These are phyloP conservation scores for Podosphaera leucotricha DNA, from an alignment of 2,329 filamentous ascomycete genomes.

Conservation along the genomic window DNA sequence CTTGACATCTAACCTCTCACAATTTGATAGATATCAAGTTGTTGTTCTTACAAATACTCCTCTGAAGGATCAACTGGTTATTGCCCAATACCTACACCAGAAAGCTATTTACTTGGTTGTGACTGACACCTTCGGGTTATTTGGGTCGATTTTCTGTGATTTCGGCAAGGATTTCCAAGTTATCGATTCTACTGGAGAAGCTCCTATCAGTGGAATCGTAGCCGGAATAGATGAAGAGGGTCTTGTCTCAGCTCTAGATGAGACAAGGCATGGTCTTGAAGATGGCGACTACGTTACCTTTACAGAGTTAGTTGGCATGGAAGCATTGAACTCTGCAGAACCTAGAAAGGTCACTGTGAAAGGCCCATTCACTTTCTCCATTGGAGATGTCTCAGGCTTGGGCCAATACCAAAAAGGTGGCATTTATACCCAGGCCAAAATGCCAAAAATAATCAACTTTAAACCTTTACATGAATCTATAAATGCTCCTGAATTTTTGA, in stretches of 20 bases:
- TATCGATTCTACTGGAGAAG: slow-evolving; percentile 76
- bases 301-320: slow-evolving; percentile 80
- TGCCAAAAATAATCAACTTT: slow-evolving; percentile 86
- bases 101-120: slow-evolving; percentile 82
- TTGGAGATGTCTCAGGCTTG: slow-evolving; percentile 72
- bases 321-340: slow-evolving; percentile 56
- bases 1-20: slow-evolving; percentile 50
- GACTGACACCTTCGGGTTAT: slow-evolving; percentile 77
- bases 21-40: slow-evolving; percentile 78
- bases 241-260: slow-evolving; percentile 76
- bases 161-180: slow-evolving; percentile 88
- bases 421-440: slow-evolving; percentile 89
- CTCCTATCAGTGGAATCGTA: slow-evolving; percentile 66
- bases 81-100: slow-evolving; percentile 82
- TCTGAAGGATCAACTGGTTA: slow-evolving; percentile 54
- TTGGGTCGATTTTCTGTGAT: slow-evolving; percentile 90
- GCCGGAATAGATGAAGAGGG: slow-evolving; percentile 77
- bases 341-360: slow-evolving; percentile 85
- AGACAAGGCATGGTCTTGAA: slow-evolving; percentile 82
- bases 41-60: slow-evolving; percentile 74
- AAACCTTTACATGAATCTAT: slow-evolving; percentile 56
- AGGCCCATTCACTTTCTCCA: slow-evolving; percentile 91
- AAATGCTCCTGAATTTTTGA: slow-evolving; percentile 68
- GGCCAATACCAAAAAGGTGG: slow-evolving; percentile 77
- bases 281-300: slow-evolving; percentile 96